Base-by-base conservation (phyloP, 257 asterid genomes). In the Nicotiana knightiana region DNA sequence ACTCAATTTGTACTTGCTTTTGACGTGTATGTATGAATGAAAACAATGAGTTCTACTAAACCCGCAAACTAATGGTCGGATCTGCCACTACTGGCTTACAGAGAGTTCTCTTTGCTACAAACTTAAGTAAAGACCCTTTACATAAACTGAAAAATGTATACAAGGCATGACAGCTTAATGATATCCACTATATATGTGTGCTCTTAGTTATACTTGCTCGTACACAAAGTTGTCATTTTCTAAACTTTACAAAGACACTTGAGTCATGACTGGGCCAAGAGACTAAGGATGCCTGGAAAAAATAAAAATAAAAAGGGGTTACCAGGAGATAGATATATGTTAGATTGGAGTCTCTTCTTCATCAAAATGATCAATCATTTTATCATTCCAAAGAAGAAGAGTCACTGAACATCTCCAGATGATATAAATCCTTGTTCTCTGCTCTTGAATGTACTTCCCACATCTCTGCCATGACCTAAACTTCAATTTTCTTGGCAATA, bases 391-490 rank as follows among this genome's bases (percentile, higher is more conserved):
- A 10, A 87, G 85, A 75, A 94, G 89, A 35, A 94, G 97, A 77
- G 87, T 85, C 13, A 91, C 75, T 0, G 91, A 90, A 86, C 98
- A 94, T 88, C 89, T 90, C 98, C 98, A 94, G 4, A 94, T 82
- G 77, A 94, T 94, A 87, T 93, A 91, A 79, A 94, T 68, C 43
- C 97, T 87, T 3, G 98, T 94, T 76, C 96, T 87, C 80, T 88
- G 91, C 89, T 93, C 98, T 84, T 91, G 97, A 67, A 93, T 81
- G 87, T 85, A 91, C 76, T 90, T 88, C 6, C 96, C 83, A 64
- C 96, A 94, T 87, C 90, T 91, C 26, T 67, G 81, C 93, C 91
- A 86, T 21, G 92, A 66, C 75, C 83, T 83, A 35, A 89, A 58
- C 87, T 86, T 91, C 13, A 85, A 82, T 7, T 63, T 77, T 21